phyloP scores from a whole-genome alignment of 2,329 filamentous ascomycete species.

The Eutypella sp. region DNA sequence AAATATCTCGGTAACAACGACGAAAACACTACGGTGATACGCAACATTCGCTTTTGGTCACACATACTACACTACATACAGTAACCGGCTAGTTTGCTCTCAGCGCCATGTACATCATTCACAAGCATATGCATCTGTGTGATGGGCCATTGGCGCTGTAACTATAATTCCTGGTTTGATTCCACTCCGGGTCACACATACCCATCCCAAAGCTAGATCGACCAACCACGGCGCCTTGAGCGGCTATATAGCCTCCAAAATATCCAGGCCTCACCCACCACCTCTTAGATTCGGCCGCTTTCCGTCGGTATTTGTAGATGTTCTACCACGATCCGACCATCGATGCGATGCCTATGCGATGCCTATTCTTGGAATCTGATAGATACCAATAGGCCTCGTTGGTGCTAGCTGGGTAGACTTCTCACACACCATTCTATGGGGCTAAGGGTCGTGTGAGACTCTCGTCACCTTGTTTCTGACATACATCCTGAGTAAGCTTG shows the following conservation, averaged over 20 bases:
- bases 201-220: neutral
- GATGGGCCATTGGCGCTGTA: too few species aligned
- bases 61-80: neutral
- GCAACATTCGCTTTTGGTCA: neutral
- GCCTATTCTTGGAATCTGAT: neutral
- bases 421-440: neutral
- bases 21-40: neutral
- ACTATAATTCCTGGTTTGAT: neutral
- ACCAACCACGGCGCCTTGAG: neutral
- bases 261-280: neutral
- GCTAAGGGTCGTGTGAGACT: neutral
- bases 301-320: neutral
- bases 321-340: neutral
- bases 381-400: neutral
- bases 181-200: neutral
- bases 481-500: neutral
- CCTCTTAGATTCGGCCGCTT: neutral
- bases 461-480: neutral
- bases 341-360: neutral
- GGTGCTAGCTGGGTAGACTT: neutral
- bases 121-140: too few species aligned
- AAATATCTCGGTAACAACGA: too few species aligned
- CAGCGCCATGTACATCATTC: too few species aligned
- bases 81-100: too few species aligned
- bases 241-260: neutral